Conservation (phyloP, 495 filamentous ascomycete species). For the Penicillium parvum region DNA sequence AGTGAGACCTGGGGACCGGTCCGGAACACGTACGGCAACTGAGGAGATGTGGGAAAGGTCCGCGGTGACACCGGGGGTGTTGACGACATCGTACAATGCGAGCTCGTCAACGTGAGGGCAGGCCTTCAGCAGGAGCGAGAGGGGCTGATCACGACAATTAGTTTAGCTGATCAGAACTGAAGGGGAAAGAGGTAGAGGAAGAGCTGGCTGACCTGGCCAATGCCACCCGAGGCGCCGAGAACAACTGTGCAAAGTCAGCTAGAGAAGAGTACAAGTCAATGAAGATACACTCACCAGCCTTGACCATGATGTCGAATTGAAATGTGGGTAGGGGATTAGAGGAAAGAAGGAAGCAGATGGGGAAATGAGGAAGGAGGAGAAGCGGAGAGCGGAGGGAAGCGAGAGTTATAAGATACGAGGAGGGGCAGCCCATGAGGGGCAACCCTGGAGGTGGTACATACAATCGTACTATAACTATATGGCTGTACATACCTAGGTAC, state of each 20-base stretch:
- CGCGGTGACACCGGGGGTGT: constrained; percentile 91
- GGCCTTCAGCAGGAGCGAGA: constrained; percentile 91
- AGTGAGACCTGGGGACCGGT: not conserved
- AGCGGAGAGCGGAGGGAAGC: too few relatives aligned
- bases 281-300: constrained; percentile 61
- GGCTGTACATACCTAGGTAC: too few relatives aligned
- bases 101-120: constrained; percentile 84
- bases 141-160: constrained; percentile 55
- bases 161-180: not conserved
- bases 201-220: constrained; percentile 78
- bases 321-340: constrained; percentile 5
- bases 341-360: constrained; percentile 16
- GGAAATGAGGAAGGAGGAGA: constrained; percentile 18
- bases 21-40: constrained; percentile 63
- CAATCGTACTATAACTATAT: too few relatives aligned
- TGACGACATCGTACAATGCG: constrained; percentile 97
- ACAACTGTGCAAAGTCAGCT: constrained; percentile 57
- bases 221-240: constrained; percentile 94
- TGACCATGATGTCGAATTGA: constrained; percentile 65
- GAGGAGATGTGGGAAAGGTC: constrained; percentile 98
- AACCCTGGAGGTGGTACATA: constrained; percentile 22
- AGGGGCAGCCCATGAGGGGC: constrained; percentile 17
- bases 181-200: not conserved
- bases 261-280: not conserved
- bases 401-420: constrained; percentile 15